Evolutionary conservation across 2,329 filamentous ascomycete genomes (phyloP).

Genomic region (Magnaporthales sp.): DNA sequence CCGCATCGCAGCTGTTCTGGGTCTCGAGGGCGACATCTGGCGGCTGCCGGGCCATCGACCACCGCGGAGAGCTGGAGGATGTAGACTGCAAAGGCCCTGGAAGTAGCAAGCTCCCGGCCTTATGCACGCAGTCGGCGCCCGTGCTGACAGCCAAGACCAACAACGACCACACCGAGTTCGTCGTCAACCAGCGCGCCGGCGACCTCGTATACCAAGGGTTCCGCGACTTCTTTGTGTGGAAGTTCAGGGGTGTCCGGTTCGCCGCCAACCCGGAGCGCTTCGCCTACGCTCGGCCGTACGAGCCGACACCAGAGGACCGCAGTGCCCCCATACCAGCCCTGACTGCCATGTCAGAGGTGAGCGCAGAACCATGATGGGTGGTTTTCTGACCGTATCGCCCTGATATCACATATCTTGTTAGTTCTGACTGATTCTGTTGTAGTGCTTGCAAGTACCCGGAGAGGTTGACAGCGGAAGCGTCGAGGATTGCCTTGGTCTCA

Average conservation of each 20-base stretch:
- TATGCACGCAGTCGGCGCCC: constrained; percentile 22
- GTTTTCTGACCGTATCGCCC: neutral
- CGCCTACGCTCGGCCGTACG: constrained; percentile 16
- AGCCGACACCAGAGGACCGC: constrained; percentile 13
- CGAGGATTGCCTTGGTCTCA: constrained; percentile 27
- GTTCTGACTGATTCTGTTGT: neutral
- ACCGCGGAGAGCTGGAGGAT: constrained; percentile 24
- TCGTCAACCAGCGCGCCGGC: constrained; percentile 14
- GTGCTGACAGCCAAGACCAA: constrained; percentile 14
- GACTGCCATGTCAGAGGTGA: constrained; percentile 17
- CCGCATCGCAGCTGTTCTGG: constrained; percentile 16
- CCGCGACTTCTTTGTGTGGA: constrained; percentile 21
- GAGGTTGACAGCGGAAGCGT: constrained; percentile 20
- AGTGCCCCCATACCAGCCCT: constrained; percentile 16
- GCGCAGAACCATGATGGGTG: neutral
- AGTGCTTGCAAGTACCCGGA: constrained; percentile 20
- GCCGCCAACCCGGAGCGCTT: constrained; percentile 18
- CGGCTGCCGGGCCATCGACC: constrained; percentile 17
- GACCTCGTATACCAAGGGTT: constrained; percentile 17
- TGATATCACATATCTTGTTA: neutral
- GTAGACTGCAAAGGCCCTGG: constrained; percentile 19
- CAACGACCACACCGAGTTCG: constrained; percentile 16
- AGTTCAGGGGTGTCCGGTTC: constrained; percentile 24
- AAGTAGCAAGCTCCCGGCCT: constrained; percentile 13
- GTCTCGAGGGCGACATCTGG: constrained; percentile 8